These are phyloP conservation scores for Scutellaria galericulata DNA, from an alignment of 257 asterid species.

Conservation along the genomic window DNA sequence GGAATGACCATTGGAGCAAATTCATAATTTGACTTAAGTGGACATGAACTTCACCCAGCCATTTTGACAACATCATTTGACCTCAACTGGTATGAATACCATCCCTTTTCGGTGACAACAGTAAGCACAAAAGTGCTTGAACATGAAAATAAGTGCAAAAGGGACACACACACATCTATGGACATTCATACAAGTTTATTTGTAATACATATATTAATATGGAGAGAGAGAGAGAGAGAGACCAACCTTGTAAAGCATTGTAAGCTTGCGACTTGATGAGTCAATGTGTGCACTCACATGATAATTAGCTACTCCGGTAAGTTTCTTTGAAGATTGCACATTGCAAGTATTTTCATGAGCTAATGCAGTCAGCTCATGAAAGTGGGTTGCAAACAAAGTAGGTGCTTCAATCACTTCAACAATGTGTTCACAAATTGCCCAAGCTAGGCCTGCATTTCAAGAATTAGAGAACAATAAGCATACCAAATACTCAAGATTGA, in stretches of 20 bases:
- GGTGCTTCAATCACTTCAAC: slow-evolving; percentile 87
- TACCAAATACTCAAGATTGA: slow-evolving; percentile 27
- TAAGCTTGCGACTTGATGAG: slow-evolving; percentile 81
- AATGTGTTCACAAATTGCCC: slow-evolving; percentile 98
- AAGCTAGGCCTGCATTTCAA: slow-evolving; percentile 76
- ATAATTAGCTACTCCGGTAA: slow-evolving; percentile 76
- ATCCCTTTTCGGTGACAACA: slow-evolving; percentile 1
- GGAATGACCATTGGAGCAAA: slow-evolving; percentile 14
- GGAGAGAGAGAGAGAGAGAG: slow-evolving; percentile 23
- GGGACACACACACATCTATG: neutral
- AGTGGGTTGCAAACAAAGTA: slow-evolving; percentile 95
- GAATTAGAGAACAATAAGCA: slow-evolving; percentile 22
- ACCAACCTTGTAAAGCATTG: slow-evolving; percentile 93
- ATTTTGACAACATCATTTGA: neutral
- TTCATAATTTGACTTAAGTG: neutral
- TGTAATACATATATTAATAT: neutral
- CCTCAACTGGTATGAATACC: neutral
- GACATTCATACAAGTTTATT: neutral
- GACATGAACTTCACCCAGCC: slow-evolving; percentile 9
- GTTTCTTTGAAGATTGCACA: slow-evolving; percentile 52
- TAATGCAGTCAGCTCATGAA: slow-evolving; percentile 94
- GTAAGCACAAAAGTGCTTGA: slow-evolving; percentile 8
- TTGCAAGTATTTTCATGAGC: slow-evolving; percentile 57
- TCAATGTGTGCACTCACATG: slow-evolving; percentile 98
- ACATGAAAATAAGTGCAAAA: neutral